Base-by-base conservation (phyloP, 208 protist species). In the Novymonas esmeraldas region DNA sequence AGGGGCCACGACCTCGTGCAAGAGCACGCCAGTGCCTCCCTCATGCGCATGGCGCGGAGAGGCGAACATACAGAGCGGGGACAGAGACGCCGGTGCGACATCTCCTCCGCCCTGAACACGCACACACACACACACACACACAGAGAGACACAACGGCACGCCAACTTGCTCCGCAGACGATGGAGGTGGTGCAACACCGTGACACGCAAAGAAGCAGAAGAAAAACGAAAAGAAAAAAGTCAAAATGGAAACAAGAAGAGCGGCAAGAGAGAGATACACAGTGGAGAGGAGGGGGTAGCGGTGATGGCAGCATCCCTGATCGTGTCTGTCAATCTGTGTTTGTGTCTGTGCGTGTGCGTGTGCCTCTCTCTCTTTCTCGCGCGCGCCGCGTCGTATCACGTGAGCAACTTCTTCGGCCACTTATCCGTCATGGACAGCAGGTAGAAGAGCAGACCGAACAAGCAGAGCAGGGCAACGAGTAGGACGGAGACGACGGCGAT, bases 401-500 rank as follows among this genome's bases (percentile, higher is more conserved):
- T 1, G 24, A 61, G 46, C 14, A 61, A 18, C 36, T 26, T 14
- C 24, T 45, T 52, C 10, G 61, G 61, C 61, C 61, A 75, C 14
- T 22, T 36, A 28, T 68, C n/a, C 18, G 26, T 34, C 5, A 20
- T 24, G 6, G 29, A 7, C 38, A 61, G 39, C 11, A 49, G 26
- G 56, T 46, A 61, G 16, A 61, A 6, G 20, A 61, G 20, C 11
- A 22, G 24, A 6, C 50, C 52, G 28, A 75, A 38, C 4, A 68
- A 10, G 41, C 29, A 33, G 20, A 67, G 42, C 29, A 74, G 29
- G 3, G 56, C 39, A 34, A 60, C 29, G 34, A 74, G 59, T 46
- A 67, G 20, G n/a, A 64, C 24, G 22, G 42, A 39, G 26, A 28
- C 9, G 22, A 64, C 4, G 45, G 39, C 45, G 45, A 64, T 64